phyloP scores from a whole-genome alignment of 176 grass and related monocot genomes.

The Puccinellia tenuiflora region DNA sequence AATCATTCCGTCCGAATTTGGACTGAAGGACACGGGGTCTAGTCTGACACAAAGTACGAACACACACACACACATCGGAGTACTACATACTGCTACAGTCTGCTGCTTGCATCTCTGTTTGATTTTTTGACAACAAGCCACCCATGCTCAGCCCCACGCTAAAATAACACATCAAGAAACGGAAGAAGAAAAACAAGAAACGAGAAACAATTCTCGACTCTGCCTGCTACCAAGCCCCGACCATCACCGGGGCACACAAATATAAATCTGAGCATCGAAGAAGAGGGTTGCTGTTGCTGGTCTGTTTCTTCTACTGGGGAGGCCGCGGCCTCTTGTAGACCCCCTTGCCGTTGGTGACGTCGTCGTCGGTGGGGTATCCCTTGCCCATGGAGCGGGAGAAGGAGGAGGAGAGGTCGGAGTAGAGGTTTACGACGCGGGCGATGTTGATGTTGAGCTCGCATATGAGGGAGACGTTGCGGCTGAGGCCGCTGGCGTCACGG shows the following conservation, averaged over 20 bases:
- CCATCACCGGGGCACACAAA: not conserved
- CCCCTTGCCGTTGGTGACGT: not conserved
- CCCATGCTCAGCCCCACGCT: not conserved
- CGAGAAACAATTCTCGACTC: not conserved
- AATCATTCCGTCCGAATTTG: slow-evolving; percentile 13
- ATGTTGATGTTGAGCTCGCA: slow-evolving; percentile 65
- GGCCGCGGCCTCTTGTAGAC: slow-evolving; percentile 21
- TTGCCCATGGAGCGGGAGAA: slow-evolving; percentile 24
- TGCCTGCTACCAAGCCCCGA: not conserved
- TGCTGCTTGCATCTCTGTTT: not conserved
- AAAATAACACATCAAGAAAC: not conserved
- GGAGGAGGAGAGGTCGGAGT: slow-evolving; percentile 41
- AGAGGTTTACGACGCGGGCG: slow-evolving; percentile 45
- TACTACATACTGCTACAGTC: not conserved
- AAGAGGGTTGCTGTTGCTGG: not conserved
- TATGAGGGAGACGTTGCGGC: slow-evolving; percentile 53
- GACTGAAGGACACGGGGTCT: not conserved
- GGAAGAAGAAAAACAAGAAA: not conserved
- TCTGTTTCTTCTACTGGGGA: not conserved
- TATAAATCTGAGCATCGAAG: not conserved
- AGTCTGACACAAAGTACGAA: not conserved
- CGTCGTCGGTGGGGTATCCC: not conserved
- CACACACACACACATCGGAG: too few relatives aligned
- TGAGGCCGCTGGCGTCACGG: slow-evolving; percentile 38
- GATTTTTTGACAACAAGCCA: not conserved